Conservation (phyloP, 1,284 basidiomycete genomes). For the Fistulinella staudtii region DNA sequence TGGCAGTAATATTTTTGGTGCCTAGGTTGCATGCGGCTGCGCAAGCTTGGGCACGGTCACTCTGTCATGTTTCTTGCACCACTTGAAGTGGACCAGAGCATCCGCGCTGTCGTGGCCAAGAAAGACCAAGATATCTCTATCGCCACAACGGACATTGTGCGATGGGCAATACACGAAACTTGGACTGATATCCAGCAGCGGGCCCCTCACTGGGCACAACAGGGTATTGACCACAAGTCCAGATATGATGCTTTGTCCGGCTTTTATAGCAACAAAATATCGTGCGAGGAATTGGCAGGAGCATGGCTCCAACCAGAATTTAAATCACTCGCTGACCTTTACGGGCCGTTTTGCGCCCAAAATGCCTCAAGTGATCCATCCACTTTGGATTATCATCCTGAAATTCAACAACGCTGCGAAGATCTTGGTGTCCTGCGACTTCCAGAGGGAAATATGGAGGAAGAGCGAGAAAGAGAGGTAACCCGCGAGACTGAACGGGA, state of each 20-base stretch:
- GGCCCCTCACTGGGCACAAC: constrained; percentile 43
- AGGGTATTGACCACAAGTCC: constrained; percentile 36
- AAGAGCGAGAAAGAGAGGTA: background rate
- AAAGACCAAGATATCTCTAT: background rate
- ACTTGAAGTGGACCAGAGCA: background rate
- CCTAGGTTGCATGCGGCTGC: constrained; percentile 45
- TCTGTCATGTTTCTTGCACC: constrained; percentile 2
- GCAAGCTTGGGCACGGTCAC: constrained; percentile 38
- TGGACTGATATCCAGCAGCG: constrained; percentile 40
- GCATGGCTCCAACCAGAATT: background rate
- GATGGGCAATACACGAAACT: constrained; percentile 41
- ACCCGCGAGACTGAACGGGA: constrained; percentile 1
- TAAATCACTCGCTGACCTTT: background rate
- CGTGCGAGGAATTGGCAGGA: background rate
- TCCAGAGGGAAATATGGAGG: background rate
- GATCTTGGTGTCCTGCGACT: background rate
- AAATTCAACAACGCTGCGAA: background rate
- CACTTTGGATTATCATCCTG: background rate
- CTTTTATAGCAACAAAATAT: background rate
- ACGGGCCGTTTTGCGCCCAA: background rate
- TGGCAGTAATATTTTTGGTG: background rate
- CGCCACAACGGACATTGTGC: background rate
- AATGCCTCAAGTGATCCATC: background rate
- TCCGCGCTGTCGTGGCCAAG: background rate
- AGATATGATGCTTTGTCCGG: background rate